Evolutionary conservation across 2,329 filamentous ascomycete species (phyloP).

Genomic region (Allantophomopsis cytisporea): DNA sequence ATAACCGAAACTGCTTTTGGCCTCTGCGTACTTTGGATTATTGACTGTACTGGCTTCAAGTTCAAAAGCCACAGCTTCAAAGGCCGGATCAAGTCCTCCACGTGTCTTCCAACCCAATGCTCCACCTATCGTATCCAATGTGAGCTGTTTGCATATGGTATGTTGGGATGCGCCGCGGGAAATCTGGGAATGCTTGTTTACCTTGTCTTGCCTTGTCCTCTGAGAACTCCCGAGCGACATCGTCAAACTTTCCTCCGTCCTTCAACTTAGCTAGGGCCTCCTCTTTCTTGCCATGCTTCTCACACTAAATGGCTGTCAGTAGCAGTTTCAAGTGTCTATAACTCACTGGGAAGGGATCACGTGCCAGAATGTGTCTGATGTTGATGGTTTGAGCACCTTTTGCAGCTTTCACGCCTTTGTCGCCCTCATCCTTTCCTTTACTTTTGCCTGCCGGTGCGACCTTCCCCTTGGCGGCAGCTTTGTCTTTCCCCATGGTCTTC

Average conservation of each 20-base stretch:
- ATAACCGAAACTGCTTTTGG: constrained; percentile 64
- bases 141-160: background rate
- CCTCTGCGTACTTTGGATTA: constrained; percentile 53
- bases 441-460: too few relatives aligned
- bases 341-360: constrained; percentile 1
- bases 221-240: constrained; percentile 57
- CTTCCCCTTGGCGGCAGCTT: too few relatives aligned
- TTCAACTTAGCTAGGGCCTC: constrained; percentile 57
- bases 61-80: constrained; percentile 60
- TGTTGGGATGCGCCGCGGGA: background rate
- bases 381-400: constrained; percentile 59
- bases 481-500: too few relatives aligned
- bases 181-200: constrained; percentile 13
- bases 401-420: constrained; percentile 21
- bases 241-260: constrained; percentile 57
- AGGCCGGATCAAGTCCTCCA: constrained; percentile 51
- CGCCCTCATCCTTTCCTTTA: constrained; percentile 21
- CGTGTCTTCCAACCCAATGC: constrained; percentile 61
- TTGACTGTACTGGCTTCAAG: constrained; percentile 51
- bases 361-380: constrained; percentile 49
- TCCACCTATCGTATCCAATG: constrained; percentile 41
- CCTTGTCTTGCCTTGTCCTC: constrained; percentile 65
- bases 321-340: background rate
- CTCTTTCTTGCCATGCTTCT: constrained; percentile 67
- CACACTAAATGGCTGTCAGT: constrained; percentile 33